phyloP scores from a whole-genome alignment of 371 early-diverging fungal genomes.

The Lichtheimia ramosa region DNA sequence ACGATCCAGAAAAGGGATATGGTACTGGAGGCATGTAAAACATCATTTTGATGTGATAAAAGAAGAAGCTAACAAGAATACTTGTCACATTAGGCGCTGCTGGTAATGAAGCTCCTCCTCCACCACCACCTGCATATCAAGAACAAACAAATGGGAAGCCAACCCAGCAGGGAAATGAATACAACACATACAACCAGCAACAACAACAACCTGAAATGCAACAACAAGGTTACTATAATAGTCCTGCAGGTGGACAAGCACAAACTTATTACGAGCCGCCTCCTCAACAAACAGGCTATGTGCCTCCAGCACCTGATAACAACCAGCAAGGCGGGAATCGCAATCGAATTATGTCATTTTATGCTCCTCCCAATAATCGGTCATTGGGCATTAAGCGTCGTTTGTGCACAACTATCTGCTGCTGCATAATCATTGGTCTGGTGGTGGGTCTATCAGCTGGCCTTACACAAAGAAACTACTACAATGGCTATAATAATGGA shows the following conservation, averaged over 20 bases:
- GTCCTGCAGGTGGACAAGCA: constrained; percentile 1
- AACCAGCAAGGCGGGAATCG: constrained; percentile 2
- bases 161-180: neutral
- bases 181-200: too few relatives aligned
- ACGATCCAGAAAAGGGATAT: constrained; percentile 2
- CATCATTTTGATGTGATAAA: neutral
- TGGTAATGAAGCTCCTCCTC: neutral
- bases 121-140: constrained; percentile 8
- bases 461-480: constrained; percentile 20
- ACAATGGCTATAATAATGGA: constrained; percentile 3
- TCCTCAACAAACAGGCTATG: constrained; percentile 15
- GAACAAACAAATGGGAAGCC: neutral
- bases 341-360: constrained; percentile 24
- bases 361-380: constrained; percentile 32
- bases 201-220: constrained; percentile 15
- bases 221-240: constrained; percentile 3
- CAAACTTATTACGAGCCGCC: constrained; percentile 32
- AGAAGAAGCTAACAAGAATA: neutral
- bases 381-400: constrained; percentile 27
- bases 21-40: neutral
- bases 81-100: neutral
- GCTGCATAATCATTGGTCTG: constrained; percentile 33
- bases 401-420: constrained; percentile 25
- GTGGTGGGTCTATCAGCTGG: constrained; percentile 33
- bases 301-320: constrained; percentile 13